Percentiles rank a stretch among this genome's conserved stretches.
phyloP scores from a whole-genome alignment of 805 yeast species.

The Kuraishia ogatae region DNA sequence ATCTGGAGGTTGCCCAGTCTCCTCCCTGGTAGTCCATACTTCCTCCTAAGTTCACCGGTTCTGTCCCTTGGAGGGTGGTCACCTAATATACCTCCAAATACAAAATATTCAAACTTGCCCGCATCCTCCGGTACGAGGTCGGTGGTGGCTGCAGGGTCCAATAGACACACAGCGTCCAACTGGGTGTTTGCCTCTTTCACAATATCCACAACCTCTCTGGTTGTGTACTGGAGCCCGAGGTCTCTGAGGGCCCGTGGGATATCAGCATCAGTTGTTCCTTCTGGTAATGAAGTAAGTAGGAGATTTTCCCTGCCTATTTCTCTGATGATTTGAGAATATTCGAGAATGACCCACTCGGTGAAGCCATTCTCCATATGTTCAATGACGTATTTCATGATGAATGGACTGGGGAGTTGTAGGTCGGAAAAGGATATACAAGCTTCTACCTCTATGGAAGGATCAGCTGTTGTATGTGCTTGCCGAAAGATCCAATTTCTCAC shows the following conservation, averaged over 20 bases:
- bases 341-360: constrained; percentile 92
- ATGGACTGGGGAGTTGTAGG: neutral
- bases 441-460: no score
- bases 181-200: constrained; percentile 32
- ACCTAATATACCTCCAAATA: constrained; percentile 94
- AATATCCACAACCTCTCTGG: constrained; percentile 53
- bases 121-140: constrained; percentile 71
- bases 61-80: constrained; percentile 92
- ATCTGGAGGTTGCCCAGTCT: constrained; percentile 83
- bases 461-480: no score
- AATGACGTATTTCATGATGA: constrained; percentile 74
- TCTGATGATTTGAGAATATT: constrained; percentile 70
- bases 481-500: no score
- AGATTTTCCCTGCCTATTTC: constrained; percentile 79
- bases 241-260: constrained; percentile 54
- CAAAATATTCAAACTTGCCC: constrained; percentile 68
- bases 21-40: constrained; percentile 81
- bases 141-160: constrained; percentile 79
- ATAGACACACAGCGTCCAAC: constrained; percentile 57
- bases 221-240: constrained; percentile 76
- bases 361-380: constrained; percentile 98
- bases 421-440: no score
- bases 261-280: constrained; percentile 45
- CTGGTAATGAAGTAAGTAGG: constrained; percentile 68
- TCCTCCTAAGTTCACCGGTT: constrained; percentile 76